Evolutionary conservation across 495 filamentous ascomycete genomes (phyloP).

Genomic region (Aspergillus bridgeri): DNA sequence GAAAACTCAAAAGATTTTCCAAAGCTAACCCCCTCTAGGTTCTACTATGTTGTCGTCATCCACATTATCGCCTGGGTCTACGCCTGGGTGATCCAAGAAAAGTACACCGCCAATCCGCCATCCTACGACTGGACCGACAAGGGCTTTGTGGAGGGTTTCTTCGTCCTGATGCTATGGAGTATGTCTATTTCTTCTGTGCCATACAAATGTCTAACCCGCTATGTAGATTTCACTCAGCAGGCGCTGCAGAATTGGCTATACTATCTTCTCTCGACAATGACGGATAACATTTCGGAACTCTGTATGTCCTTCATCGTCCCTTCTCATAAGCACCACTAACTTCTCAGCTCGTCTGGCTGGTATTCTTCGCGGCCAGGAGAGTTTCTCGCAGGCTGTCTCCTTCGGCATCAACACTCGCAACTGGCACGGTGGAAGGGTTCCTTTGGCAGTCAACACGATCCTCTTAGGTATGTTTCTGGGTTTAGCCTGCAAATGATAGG

Average conservation of each 20-base stretch:
- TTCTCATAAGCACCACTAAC: conserved; percentile 15
- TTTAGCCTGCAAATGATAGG: too few species aligned
- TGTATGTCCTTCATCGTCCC: conserved; percentile 27
- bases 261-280: conserved; percentile 57
- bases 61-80: conserved; percentile 46
- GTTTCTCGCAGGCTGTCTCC: conserved; percentile 58
- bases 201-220: not conserved
- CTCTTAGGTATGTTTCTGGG: conserved; percentile 41
- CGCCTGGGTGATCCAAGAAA: conserved; percentile 48
- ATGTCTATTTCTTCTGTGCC: not conserved
- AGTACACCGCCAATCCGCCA: conserved; percentile 42
- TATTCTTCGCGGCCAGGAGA: conserved; percentile 58
- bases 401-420: conserved; percentile 51
- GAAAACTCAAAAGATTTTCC: too few species aligned
- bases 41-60: conserved; percentile 38
- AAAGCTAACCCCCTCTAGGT: conserved; percentile 21
- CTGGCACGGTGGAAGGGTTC: conserved; percentile 47
- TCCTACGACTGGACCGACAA: conserved; percentile 40
- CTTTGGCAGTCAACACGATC: conserved; percentile 48
- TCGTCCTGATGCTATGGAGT: conserved; percentile 46
- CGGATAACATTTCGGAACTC: conserved; percentile 53
- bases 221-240: conserved; percentile 40
- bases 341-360: conserved; percentile 50
- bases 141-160: conserved; percentile 44
- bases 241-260: conserved; percentile 51